Conservation (phyloP, 768 basidiomycete species). For the Boletellus ananiceps region DNA sequence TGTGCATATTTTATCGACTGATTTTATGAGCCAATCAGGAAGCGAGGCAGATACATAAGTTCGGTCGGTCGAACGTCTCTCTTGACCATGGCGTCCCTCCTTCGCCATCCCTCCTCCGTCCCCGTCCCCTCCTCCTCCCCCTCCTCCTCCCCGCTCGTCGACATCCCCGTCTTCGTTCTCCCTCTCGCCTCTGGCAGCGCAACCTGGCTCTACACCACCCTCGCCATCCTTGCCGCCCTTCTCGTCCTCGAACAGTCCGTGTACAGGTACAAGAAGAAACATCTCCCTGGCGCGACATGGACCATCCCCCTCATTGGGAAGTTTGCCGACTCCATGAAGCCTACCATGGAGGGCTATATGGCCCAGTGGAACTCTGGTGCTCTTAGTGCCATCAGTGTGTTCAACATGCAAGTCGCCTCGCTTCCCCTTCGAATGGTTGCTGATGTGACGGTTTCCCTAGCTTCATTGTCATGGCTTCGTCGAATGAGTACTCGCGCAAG, state of each 20-base stretch:
- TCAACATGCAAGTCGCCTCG: slow-evolving; percentile 77
- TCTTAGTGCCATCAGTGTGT: slow-evolving; percentile 87
- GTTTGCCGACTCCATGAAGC: slow-evolving; percentile 88
- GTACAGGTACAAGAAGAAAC: slow-evolving; percentile 84
- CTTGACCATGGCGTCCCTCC: slow-evolving; percentile 31
- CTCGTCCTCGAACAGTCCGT: slow-evolving; percentile 84
- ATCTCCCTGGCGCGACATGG: slow-evolving; percentile 85
- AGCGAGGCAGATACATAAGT: slow-evolving; percentile 4
- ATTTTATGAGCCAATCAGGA: slow-evolving; percentile 26
- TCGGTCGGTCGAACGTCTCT: neutral
- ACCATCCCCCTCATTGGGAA: slow-evolving; percentile 98
- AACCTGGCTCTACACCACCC: slow-evolving; percentile 65
- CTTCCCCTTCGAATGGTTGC: neutral
- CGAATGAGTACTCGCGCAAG: slow-evolving; percentile 89
- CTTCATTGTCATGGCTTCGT: slow-evolving; percentile 97
- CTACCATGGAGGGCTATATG: slow-evolving; percentile 89
- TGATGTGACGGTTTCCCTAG: slow-evolving; percentile 41
- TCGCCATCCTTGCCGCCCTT: slow-evolving; percentile 64
- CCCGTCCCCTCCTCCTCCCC: slow-evolving; percentile 46
- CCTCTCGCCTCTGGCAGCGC: slow-evolving; percentile 21
- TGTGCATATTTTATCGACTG: slow-evolving; percentile 16
- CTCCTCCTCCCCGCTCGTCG: slow-evolving; percentile 34
- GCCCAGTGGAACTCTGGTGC: slow-evolving; percentile 88
- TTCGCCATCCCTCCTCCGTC: slow-evolving; percentile 29
- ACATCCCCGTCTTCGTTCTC: slow-evolving; percentile 46